These are phyloP conservation scores for Acanthamoeba triangularis DNA, from an alignment of 208 protist genomes.

Conservation along the genomic window DNA sequence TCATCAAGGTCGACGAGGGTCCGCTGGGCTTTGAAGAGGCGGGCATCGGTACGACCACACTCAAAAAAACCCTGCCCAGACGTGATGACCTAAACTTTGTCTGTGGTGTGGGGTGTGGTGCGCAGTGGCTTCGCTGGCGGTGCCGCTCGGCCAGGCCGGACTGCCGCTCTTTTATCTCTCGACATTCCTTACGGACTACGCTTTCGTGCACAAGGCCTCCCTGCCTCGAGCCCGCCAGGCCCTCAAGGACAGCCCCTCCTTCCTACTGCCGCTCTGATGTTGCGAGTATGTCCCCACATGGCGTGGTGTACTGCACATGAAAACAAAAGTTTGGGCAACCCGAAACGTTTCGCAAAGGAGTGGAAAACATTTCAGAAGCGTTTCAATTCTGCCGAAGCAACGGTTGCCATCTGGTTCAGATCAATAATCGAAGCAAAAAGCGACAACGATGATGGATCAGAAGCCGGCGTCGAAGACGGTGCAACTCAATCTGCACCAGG, in stretches of 20 bases:
- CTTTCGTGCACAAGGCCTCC: conserved; percentile 4
- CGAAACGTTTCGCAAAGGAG: no score
- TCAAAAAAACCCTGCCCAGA: no score
- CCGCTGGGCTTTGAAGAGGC: conserved; percentile 70
- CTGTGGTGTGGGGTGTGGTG: no score
- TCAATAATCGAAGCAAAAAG: background rate
- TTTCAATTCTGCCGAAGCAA: no score
- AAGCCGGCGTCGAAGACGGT: conserved; percentile 37
- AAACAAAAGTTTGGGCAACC: no score
- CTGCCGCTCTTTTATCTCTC: conserved; percentile 70
- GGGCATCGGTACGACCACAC: conserved; percentile 23
- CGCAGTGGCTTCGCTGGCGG: conserved; percentile 17
- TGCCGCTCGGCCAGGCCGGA: conserved; percentile 60
- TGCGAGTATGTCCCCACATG: no score
- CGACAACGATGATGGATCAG: background rate
- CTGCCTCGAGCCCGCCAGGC: background rate
- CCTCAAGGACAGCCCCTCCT: conserved; percentile 32
- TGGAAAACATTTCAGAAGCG: no score
- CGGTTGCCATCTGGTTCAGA: no score
- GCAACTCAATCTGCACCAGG: conserved; percentile 44
- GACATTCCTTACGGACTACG: conserved; percentile 72
- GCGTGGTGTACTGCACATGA: no score
- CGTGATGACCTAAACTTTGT: no score
- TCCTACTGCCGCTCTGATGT: background rate
- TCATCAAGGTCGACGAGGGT: conserved; percentile 72